These are phyloP conservation scores for Glutinoglossum americanum DNA, from an alignment of 495 filamentous ascomycete genomes.

Conservation along the genomic window DNA sequence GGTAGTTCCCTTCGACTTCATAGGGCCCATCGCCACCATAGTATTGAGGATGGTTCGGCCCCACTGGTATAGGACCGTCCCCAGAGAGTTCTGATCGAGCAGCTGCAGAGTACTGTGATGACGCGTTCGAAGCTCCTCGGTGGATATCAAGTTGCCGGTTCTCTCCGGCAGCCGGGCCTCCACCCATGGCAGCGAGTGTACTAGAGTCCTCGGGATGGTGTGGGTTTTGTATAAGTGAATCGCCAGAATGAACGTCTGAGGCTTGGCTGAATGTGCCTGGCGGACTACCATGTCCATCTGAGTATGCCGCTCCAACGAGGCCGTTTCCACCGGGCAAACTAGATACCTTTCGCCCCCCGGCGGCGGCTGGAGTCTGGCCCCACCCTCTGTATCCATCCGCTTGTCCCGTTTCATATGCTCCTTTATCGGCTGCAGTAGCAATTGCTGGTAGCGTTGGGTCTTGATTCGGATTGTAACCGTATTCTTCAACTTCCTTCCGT, in stretches of 20 bases:
- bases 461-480: conserved; percentile 86
- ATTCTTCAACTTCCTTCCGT: conserved; percentile 89
- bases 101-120: conserved; percentile 76
- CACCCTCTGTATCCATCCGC: conserved; percentile 78
- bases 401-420: conserved; percentile 42
- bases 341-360: conserved; percentile 63
- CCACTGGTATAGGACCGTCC: conserved; percentile 36
- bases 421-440: conserved; percentile 19
- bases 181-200: conserved; percentile 46
- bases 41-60: conserved; percentile 20
- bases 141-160: conserved; percentile 48
- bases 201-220: conserved; percentile 14
- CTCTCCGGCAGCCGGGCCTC: conserved; percentile 37
- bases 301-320: conserved; percentile 43
- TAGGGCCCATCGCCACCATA: conserved; percentile 34
- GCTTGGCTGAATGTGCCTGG: conserved; percentile 30
- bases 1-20: conserved; percentile 26
- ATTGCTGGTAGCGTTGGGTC: conserved; percentile 63
- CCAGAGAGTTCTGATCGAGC: conserved; percentile 69
- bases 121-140: conserved; percentile 87
- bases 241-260: conserved; percentile 53
- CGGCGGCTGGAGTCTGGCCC: conserved; percentile 54
- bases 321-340: conserved; percentile 30
- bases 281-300: conserved; percentile 48
- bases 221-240: conserved; percentile 31